These are phyloP conservation scores for Orychophragmus violaceus DNA, from an alignment of 345 rosid genomes.

Conservation along the genomic window DNA sequence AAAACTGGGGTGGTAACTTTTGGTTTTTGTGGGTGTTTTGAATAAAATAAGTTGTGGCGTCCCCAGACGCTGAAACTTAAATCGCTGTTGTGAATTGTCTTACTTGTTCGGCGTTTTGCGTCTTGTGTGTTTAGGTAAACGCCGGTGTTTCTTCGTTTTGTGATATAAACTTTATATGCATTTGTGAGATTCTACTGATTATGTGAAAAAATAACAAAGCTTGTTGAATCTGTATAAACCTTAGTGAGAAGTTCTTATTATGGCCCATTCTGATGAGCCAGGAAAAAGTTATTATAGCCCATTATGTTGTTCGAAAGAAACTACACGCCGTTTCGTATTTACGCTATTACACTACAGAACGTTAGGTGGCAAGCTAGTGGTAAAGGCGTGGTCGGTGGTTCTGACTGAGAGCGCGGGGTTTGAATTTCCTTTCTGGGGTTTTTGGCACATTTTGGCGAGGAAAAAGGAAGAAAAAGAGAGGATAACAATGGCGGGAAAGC, in stretches of 20 bases:
- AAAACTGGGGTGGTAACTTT: neutral
- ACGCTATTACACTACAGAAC: neutral
- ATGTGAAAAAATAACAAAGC: neutral
- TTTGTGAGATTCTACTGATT: neutral
- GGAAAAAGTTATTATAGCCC: neutral
- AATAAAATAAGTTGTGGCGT: slow-evolving; percentile 14
- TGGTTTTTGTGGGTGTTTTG: slow-evolving; percentile 4
- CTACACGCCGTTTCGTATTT: neutral
- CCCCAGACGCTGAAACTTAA: slow-evolving; percentile 11
- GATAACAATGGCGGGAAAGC: slow-evolving; percentile 48
- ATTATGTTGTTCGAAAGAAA: neutral
- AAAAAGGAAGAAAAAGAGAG: neutral
- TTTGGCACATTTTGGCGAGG: slow-evolving; percentile 7
- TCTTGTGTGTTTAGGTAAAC: slow-evolving; percentile 3
- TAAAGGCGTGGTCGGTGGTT: neutral
- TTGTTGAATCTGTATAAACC: neutral
- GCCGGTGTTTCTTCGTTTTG: neutral
- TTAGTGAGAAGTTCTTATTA: neutral
- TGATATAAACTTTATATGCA: neutral
- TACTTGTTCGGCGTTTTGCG: neutral
- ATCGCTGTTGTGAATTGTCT: neutral
- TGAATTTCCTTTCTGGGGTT: neutral
- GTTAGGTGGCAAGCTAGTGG: neutral
- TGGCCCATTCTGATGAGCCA: neutral
- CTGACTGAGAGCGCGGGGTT: neutral